phyloP scores from a whole-genome alignment of 495 filamentous ascomycete species.

The Neurospora cerealis region DNA sequence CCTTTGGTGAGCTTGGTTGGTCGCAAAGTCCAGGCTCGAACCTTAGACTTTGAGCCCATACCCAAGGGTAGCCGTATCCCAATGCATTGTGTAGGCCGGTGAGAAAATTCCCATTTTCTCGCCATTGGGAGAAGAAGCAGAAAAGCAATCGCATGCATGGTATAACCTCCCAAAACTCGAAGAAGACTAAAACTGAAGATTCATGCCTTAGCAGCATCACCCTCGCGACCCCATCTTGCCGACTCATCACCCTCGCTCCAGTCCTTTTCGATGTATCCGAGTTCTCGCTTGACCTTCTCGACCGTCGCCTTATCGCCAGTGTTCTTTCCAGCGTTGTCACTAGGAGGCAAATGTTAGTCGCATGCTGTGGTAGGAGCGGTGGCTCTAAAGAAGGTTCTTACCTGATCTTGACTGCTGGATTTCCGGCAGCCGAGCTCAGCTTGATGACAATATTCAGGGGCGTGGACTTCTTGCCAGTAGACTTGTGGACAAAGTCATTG shows the following conservation, averaged over 20 bases:
- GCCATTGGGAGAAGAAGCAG: background rate
- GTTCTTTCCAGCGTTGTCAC: constrained; percentile 94
- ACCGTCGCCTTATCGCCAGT: constrained; percentile 77
- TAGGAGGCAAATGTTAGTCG: constrained; percentile 7
- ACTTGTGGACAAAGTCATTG: constrained; percentile 70
- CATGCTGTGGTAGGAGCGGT: background rate
- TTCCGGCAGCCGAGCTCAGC: constrained; percentile 69
- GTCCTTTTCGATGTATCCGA: constrained; percentile 76
- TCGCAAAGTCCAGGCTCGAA: background rate
- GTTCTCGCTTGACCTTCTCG: constrained; percentile 65
- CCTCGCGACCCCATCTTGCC: constrained; percentile 57
- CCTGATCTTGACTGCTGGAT: constrained; percentile 85
- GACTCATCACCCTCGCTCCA: constrained; percentile 82
- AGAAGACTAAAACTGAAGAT: background rate
- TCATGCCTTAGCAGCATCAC: constrained; percentile 11
- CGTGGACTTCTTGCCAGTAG: constrained; percentile 68
- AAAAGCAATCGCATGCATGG: background rate
- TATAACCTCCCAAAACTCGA: constrained; percentile 3
- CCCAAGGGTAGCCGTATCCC: background rate
- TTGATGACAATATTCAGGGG: constrained; percentile 98
- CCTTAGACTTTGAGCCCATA: background rate
- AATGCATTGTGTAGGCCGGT: background rate
- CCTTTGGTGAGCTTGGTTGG: background rate
- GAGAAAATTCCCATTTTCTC: background rate
- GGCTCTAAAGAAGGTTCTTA: constrained; percentile 1